Percentiles rank a stretch among this genome's conserved stretches.
These are phyloP conservation scores for Vachellia pachyceras DNA, from an alignment of 306 rosid species.

Conservation along the genomic window DNA sequence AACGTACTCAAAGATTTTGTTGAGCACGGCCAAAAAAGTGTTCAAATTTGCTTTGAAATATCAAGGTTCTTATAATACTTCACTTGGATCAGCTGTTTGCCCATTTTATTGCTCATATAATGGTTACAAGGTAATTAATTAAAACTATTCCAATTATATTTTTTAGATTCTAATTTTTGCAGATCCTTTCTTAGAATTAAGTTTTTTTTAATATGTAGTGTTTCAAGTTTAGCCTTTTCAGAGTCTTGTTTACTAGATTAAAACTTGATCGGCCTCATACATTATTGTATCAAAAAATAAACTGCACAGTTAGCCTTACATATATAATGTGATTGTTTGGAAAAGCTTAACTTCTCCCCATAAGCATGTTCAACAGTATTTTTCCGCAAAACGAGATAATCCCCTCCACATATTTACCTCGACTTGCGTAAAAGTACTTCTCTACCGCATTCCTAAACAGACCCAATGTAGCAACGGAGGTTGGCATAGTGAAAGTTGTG, in stretches of 20 bases:
- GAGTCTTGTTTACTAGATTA: background rate
- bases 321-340: too few species aligned
- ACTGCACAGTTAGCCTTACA: background rate
- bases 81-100: constrained; percentile 56
- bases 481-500: too few species aligned
- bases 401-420: too few species aligned
- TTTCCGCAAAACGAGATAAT: too few species aligned
- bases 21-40: constrained; percentile 70
- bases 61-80: constrained; percentile 76
- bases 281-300: background rate
- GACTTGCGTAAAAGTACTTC: too few species aligned
- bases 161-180: background rate
- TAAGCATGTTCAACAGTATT: too few species aligned
- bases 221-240: background rate
- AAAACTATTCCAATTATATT: background rate
- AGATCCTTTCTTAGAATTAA: background rate
- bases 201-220: background rate
- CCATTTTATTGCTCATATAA: background rate
- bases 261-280: background rate
- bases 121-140: constrained; percentile 17
- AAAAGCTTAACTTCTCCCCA: too few species aligned
- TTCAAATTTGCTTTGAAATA: constrained; percentile 73
- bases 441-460: too few species aligned
- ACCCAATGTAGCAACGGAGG: too few species aligned
- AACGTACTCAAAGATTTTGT: constrained; percentile 59